Percentiles rank a stretch among this genome's conserved stretches.
phyloP scores from a whole-genome alignment of 2,329 filamentous ascomycete genomes.

The Ascochyta fabae region DNA sequence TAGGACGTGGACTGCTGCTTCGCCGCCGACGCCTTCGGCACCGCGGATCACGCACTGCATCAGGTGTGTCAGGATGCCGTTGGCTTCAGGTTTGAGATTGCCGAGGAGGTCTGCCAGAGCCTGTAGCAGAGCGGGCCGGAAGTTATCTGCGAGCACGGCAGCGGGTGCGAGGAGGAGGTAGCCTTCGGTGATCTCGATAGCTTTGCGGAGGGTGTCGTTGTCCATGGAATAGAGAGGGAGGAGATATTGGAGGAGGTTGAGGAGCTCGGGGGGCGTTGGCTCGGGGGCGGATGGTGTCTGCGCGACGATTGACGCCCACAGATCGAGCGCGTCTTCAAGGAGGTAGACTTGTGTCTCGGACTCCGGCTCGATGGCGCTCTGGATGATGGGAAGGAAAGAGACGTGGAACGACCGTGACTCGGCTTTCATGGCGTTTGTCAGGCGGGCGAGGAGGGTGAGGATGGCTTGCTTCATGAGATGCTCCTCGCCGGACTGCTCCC shows the following conservation, averaged over 20 bases:
- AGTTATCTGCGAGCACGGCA: constrained; percentile 53
- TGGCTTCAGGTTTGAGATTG: constrained; percentile 56
- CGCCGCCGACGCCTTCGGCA: constrained; percentile 58
- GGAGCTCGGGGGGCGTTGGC: constrained; percentile 51
- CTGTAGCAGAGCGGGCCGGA: constrained; percentile 50
- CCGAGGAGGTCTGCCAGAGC: constrained; percentile 54
- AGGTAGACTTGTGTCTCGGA: constrained; percentile 73
- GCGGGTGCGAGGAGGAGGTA: constrained; percentile 57
- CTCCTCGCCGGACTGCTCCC: constrained; percentile 84
- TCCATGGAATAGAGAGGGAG: constrained; percentile 57
- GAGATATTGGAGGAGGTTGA: constrained; percentile 53
- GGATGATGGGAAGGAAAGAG: constrained; percentile 81
- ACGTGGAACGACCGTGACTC: constrained; percentile 79
- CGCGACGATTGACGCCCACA: constrained; percentile 82
- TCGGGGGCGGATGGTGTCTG: constrained; percentile 58
- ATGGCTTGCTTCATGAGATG: constrained; percentile 95
- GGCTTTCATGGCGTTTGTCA: constrained; percentile 84
- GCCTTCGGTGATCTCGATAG: constrained; percentile 57
- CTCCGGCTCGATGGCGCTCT: constrained; percentile 76
- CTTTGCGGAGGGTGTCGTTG: constrained; percentile 56
- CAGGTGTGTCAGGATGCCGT: constrained; percentile 55
- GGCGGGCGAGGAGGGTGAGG: constrained; percentile 79
- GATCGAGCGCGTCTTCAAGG: constrained; percentile 87
- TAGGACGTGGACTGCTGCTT: constrained; percentile 58
- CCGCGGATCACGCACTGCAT: constrained; percentile 58